These are phyloP conservation scores for Nemania sp. DNA, from an alignment of 2,329 filamentous ascomycete species.

Conservation along the genomic window DNA sequence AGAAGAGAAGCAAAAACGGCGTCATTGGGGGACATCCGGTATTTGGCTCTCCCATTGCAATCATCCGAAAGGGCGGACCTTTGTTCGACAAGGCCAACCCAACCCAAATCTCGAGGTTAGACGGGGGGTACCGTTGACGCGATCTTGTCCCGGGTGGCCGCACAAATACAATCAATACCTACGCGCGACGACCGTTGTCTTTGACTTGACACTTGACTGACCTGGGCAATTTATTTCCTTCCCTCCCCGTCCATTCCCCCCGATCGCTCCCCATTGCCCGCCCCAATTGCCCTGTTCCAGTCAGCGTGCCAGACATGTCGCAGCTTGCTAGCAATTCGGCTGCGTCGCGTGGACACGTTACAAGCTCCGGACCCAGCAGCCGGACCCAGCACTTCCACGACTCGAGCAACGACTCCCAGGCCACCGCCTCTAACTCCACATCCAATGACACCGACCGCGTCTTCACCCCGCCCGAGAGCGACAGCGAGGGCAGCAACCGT, in stretches of 20 bases:
- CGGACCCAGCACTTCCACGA: constrained; percentile 46
- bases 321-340: constrained; percentile 29
- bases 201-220: constrained; percentile 12
- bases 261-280: neutral
- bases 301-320: constrained; percentile 42
- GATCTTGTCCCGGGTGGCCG: constrained; percentile 26
- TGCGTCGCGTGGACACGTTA: constrained; percentile 26
- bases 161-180: too few species aligned
- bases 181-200: constrained; percentile 32
- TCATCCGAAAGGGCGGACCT: constrained; percentile 3
- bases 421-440: constrained; percentile 58
- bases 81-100: neutral
- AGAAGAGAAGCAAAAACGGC: constrained; percentile 18
- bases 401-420: constrained; percentile 59
- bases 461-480: constrained; percentile 59
- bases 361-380: constrained; percentile 30
- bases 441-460: constrained; percentile 57
- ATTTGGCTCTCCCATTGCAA: constrained; percentile 5
- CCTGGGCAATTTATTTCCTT: constrained; percentile 17
- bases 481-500: constrained; percentile 56
- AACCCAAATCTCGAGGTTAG: neutral
- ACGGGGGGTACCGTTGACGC: constrained; percentile 29
- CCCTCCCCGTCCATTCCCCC: neutral
- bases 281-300: constrained; percentile 25
- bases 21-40: neutral